Conservation (phyloP, 805 yeast species). For the Cyberlindnera mississippiensis region DNA sequence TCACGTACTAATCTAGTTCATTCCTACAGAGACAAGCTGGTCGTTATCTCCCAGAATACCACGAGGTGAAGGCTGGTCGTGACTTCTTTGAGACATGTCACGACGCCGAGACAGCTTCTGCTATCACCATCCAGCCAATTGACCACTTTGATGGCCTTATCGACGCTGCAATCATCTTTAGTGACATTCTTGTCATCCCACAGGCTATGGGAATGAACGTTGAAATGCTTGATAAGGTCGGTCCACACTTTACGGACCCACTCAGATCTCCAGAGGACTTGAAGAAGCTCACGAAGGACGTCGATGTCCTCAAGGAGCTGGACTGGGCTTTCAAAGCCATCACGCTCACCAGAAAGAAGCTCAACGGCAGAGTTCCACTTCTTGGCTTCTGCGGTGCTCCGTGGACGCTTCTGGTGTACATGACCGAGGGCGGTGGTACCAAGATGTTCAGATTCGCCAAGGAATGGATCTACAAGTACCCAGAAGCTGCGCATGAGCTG, state of each 20-base stretch:
- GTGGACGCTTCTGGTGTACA: conserved; percentile 94
- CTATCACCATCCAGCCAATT: conserved; percentile 92
- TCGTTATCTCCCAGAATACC: conserved; percentile 85
- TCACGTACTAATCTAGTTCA: conserved; percentile 26
- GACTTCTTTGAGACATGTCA: conserved; percentile 96
- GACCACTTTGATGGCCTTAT: conserved; percentile 83
- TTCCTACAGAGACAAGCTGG: conserved; percentile 83
- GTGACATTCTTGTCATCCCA: conserved; percentile 93
- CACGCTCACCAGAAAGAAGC: conserved; percentile 79
- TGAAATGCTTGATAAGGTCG: conserved; percentile 89
- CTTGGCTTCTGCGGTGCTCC: conserved; percentile 98
- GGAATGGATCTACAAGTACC: conserved; percentile 84
- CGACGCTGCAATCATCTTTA: conserved; percentile 96
- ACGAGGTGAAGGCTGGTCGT: conserved; percentile 74
- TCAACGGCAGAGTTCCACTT: conserved; percentile 88
- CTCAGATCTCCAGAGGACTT: conserved; percentile 71
- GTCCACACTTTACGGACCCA: conserved; percentile 91
- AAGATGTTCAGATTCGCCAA: conserved; percentile 87
- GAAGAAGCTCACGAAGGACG: conserved; percentile 50
- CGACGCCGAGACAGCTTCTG: conserved; percentile 90
- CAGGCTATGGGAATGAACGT: conserved; percentile 98
- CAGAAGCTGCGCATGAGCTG: conserved; percentile 65
- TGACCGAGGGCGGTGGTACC: conserved; percentile 97
- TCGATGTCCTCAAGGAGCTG: conserved; percentile 71
- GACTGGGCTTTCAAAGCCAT: conserved; percentile 97